Evolutionary conservation across 75 land plant species (phyloP), one percentile per base, ranked within the genome.

Genomic region (Selaginella tamariscina): DNA sequence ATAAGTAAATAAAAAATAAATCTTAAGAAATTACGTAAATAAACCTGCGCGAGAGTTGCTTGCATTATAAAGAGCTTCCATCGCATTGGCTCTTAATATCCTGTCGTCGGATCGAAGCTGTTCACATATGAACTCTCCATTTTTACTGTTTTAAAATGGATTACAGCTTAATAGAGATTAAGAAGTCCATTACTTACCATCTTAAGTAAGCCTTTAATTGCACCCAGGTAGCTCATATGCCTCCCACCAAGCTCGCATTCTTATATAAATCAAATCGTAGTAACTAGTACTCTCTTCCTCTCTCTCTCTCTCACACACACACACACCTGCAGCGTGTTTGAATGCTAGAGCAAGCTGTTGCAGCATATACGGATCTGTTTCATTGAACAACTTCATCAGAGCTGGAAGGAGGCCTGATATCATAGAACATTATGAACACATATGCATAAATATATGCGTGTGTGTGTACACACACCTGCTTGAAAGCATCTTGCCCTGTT

Each of bases 271-370:
- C 39, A 56, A 60, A 0, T 29, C 30, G 30, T 65, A 49, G 31
- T 56, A 59, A 55, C 1, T 32, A 23, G 24, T 22, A 24, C 72
- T 29, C 31, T 32, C 1, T 15, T 22, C 29, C 1, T 32, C 2
- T 0, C 44, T 31, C 33, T 49, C 54, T 11, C 20, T 49, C 27
- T n/a, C 0, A 24, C 2, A 56, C 30, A 59, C 21, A 69, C 5
- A 5, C 49, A 30, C 55, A 72, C 74, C 74, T 72, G 57, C 57
- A 31, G 54, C 15, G 32, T 67, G 56, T 56, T 72, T 72, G 69
- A 72, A 72, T 33, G 68, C 65, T 15, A 72, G 60, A 23, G 74
- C 74, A 22, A 72, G 74, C 24, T 66, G 57, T 30, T 72, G 74
- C 11, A 55, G 68, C 27, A 72, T 31, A 49, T 72, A 67, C 55